phyloP scores from a whole-genome alignment of 192 early-diverging fungal species.

The Mortierella hygrophila region DNA sequence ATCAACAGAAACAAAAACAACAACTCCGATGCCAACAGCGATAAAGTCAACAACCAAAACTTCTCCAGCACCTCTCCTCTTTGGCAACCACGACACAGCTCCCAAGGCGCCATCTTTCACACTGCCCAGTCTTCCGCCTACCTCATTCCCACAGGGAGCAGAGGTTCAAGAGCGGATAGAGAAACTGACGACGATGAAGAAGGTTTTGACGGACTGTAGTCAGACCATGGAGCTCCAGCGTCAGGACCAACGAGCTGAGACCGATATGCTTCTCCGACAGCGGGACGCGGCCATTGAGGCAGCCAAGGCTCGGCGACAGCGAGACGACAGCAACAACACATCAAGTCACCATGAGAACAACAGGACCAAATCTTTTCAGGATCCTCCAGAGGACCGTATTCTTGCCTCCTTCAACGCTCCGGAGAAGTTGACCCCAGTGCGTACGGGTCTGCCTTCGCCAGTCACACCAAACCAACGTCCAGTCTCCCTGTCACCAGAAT shows the following conservation, averaged over 20 bases:
- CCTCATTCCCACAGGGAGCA: not conserved
- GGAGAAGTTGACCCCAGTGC: not conserved
- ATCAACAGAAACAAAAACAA: not conserved
- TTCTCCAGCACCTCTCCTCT: not conserved
- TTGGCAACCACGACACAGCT: not conserved
- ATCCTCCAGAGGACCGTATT: not conserved
- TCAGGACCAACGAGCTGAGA: not conserved
- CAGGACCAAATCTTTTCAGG: not conserved
- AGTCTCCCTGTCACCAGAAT: not conserved
- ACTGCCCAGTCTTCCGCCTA: not conserved
- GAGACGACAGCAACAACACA: not conserved
- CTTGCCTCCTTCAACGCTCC: not conserved
- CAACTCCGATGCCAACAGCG: not conserved
- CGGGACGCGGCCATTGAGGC: not conserved
- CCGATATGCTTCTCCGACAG: not conserved
- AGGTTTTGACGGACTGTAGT: not conserved
- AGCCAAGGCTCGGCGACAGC: not conserved
- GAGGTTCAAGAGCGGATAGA: not conserved
- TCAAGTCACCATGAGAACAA: not conserved
- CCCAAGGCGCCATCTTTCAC: not conserved
- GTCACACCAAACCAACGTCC: not conserved
- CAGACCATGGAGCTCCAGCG: not conserved
- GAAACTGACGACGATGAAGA: not conserved
- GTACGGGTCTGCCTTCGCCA: not conserved
- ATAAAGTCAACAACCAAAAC: not conserved